Conservation (phyloP, 2,329 filamentous ascomycete species). For the Teratosphaeria destructans region DNA sequence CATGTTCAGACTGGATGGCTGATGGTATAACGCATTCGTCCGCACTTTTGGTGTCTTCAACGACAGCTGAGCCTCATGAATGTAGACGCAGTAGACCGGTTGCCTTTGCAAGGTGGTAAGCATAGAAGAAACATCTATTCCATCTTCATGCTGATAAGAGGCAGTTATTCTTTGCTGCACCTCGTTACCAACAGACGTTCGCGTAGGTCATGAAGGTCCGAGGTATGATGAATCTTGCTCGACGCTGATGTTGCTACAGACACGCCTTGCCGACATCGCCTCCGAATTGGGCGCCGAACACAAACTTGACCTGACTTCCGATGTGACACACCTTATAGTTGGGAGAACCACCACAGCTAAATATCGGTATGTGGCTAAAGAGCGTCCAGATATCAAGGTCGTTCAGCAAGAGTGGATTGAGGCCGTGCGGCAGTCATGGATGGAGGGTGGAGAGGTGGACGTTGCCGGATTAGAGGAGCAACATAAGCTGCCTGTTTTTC, state of each 20-base stretch:
- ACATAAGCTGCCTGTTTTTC: slow-evolving; percentile 54
- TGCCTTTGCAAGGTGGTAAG: neutral
- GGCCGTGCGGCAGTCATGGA: slow-evolving; percentile 69
- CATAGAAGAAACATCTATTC: neutral
- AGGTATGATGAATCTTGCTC: neutral
- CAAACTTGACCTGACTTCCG: slow-evolving; percentile 86
- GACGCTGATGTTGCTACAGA: slow-evolving; percentile 9
- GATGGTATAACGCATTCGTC: neutral
- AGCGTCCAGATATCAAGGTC: slow-evolving; percentile 74
- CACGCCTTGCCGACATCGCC: slow-evolving; percentile 45
- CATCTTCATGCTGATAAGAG: slow-evolving; percentile 12
- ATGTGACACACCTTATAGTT: slow-evolving; percentile 89
- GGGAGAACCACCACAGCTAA: slow-evolving; percentile 84
- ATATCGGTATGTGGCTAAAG: slow-evolving; percentile 87
- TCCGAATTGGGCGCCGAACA: slow-evolving; percentile 76
- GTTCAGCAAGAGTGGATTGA: slow-evolving; percentile 79
- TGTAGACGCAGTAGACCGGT: neutral
- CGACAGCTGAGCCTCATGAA: neutral
- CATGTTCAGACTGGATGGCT: neutral
- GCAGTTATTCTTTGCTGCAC: slow-evolving; percentile 25
- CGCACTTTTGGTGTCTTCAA: neutral
- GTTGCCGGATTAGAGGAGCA: slow-evolving; percentile 57
- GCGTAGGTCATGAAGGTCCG: slow-evolving; percentile 10
- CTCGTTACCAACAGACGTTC: slow-evolving; percentile 22
- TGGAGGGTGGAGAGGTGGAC: slow-evolving; percentile 65